Evolutionary conservation across 768 basidiomycete genomes (phyloP).

Genomic region (Boletus reticulatus): DNA sequence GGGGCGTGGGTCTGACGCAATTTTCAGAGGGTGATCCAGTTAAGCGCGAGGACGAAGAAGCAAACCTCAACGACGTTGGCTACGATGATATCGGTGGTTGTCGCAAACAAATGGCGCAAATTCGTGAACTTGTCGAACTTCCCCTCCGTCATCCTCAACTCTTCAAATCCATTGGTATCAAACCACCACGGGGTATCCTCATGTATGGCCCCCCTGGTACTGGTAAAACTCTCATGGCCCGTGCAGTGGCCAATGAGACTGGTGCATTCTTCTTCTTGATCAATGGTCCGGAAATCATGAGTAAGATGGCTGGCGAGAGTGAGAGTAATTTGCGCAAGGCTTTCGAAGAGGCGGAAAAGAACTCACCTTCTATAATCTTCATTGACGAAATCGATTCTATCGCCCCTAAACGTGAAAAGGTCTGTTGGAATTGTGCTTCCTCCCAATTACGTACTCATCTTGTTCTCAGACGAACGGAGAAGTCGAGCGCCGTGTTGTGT

Average conservation of each 20-base stretch:
- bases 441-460: conserved; percentile 4
- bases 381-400: conserved; percentile 99
- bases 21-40: conserved; percentile 91
- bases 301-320: conserved; percentile 99
- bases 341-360: conserved; percentile 99
- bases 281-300: conserved; percentile 99
- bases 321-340: conserved; percentile 98
- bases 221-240: conserved; percentile 99
- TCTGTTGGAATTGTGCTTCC: conserved; percentile 24
- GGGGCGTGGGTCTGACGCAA: conserved; percentile 2
- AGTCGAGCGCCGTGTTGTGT: conserved; percentile 98
- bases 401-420: conserved; percentile 99
- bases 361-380: conserved; percentile 99
- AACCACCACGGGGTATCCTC: conserved; percentile 97
- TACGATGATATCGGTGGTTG: conserved; percentile 99
- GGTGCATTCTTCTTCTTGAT: conserved; percentile 99
- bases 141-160: conserved; percentile 98
- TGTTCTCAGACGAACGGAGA: conserved; percentile 88
- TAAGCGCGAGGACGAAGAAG: conserved; percentile 98
- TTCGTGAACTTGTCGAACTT: conserved; percentile 97
- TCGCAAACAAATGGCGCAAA: conserved; percentile 99
- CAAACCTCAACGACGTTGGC: conserved; percentile 93
- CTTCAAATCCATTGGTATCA: conserved; percentile 99
- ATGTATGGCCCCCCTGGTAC: conserved; percentile 99
- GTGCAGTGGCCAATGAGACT: conserved; percentile 98